Conservation (phyloP, 2,329 filamentous ascomycete genomes). For the Alternaria dauci region DNA sequence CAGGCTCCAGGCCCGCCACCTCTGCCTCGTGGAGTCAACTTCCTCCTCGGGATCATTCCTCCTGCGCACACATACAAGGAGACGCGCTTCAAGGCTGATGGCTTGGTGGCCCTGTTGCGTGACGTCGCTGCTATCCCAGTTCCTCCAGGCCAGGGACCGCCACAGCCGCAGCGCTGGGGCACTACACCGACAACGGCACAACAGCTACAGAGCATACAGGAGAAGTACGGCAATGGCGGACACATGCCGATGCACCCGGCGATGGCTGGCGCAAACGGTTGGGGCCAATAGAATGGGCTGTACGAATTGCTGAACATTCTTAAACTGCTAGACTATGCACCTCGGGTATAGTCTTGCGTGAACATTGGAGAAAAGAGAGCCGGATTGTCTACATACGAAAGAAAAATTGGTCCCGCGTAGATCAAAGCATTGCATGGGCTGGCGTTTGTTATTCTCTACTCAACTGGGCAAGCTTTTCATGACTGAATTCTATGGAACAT, state of each 20-base stretch:
- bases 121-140: conserved; percentile 48
- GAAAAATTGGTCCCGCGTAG: neutral
- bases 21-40: conserved; percentile 70
- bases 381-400: neutral
- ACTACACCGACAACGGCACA: conserved; percentile 38
- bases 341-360: neutral
- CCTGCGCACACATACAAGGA: conserved; percentile 75
- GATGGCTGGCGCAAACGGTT: conserved; percentile 13
- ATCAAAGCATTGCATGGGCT: conserved; percentile 3
- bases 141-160: conserved; percentile 18
- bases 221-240: conserved; percentile 37
- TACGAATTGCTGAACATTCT: neutral
- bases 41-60: conserved; percentile 75
- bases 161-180: conserved; percentile 35
- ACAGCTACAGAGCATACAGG: conserved; percentile 43
- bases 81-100: conserved; percentile 72
- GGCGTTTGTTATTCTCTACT: conserved; percentile 12
- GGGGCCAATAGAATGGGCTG: conserved; percentile 9
- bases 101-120: conserved; percentile 76
- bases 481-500: neutral
- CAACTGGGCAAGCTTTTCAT: neutral
- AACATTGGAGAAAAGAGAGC: neutral
- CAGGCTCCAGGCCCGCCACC: conserved; percentile 62
- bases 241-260: conserved; percentile 14
- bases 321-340: neutral